Evolutionary conservation across 371 early-diverging fungal species (phyloP), one percentile per base, ranked within the genome.

Genomic region (Apophysomyces sp.): DNA sequence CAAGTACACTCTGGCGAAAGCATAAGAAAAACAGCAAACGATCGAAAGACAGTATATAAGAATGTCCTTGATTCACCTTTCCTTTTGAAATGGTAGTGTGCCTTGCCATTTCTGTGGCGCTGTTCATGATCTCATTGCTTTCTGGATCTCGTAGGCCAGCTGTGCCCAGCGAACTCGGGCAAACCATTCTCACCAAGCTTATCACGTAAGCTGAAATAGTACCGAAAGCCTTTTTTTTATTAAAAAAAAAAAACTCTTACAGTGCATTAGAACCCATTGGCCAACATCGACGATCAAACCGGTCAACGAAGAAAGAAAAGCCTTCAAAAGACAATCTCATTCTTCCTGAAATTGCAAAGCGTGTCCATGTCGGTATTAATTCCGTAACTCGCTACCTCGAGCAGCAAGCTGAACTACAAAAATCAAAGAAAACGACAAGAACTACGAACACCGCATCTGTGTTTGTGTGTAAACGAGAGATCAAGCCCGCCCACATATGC

Each of bases 391-490:
- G 65, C 7, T 66, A 52, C 52, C 55, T 77, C 21, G 74, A 74
- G 51, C 4, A 55, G 1, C 57, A 44, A 4, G 72, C 75, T 13
- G 40, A 65, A 60, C 34, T 56, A 5, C 54, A 62, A 15, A 36
- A 30, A 12, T 28, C 55, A 5, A 39, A 49, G 8, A 49, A 21
- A 16, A 18, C 60, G 41, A 21, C 56, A 40, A 16, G 24, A 4
- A 27, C 0, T 21, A 30, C 9, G 55, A 21, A n/a, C 0, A n/a
- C 26, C 32, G 28, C 65, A 3, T 60, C 70, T 15, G 57, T 78
- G 5, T 78, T 70, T 57, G 69, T 78, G 9, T 78, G 78, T 55
- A 68, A 69, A 31, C 58, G 78, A 32, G 78, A 78, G 18, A 71
- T 72, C 34, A 68, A 73, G 34, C 76, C 76, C 6, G 21, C 57